A percentile compares a stretch with the other conserved stretches of the same genome.
These are phyloP conservation scores for Epichloe gansuensis DNA, from an alignment of 2,329 filamentous ascomycete genomes.

Conservation along the genomic window DNA sequence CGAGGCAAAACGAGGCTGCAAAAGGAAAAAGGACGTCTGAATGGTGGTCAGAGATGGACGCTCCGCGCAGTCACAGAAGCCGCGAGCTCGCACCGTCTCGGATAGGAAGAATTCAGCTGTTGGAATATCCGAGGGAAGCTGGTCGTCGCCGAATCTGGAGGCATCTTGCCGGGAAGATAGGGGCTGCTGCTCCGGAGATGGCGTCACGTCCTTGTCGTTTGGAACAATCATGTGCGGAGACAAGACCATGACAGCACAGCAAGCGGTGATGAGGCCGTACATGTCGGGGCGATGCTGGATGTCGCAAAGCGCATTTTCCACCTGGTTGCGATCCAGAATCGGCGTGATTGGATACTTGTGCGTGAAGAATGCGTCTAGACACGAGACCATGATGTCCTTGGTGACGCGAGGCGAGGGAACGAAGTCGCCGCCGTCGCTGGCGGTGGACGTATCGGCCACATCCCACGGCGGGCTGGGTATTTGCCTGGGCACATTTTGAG, in stretches of 20 bases:
- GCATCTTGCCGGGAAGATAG: background rate
- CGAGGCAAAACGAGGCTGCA: conserved; percentile 17
- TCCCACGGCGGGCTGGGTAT: background rate
- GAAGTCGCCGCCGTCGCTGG: conserved; percentile 4
- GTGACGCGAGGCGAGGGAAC: background rate
- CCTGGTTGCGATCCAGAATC: conserved; percentile 14
- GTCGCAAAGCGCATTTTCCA: conserved; percentile 9
- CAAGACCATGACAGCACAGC: conserved; percentile 17
- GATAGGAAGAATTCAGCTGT: conserved; percentile 14
- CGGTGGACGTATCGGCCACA: conserved; percentile 2
- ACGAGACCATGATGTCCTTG: conserved; percentile 12
- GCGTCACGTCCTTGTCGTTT: background rate
- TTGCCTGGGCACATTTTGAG: background rate
- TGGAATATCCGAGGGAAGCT: conserved; percentile 1
- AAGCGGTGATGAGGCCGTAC: conserved; percentile 16
- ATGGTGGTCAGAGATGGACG: conserved; percentile 15
- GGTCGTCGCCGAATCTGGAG: background rate
- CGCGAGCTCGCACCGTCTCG: conserved; percentile 16
- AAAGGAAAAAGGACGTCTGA: conserved; percentile 22
- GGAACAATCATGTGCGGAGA: conserved; percentile 16
- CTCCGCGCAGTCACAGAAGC: conserved; percentile 14
- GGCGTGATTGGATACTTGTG: conserved; percentile 24
- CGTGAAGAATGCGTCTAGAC: conserved; percentile 19
- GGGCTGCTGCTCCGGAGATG: background rate
- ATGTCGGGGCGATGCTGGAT: conserved; percentile 10